A percentile compares a stretch with the other conserved stretches of the same genome.
Conservation (phyloP, 1,139 yeast genomes). For the Suhomyces ambrosiae region DNA sequence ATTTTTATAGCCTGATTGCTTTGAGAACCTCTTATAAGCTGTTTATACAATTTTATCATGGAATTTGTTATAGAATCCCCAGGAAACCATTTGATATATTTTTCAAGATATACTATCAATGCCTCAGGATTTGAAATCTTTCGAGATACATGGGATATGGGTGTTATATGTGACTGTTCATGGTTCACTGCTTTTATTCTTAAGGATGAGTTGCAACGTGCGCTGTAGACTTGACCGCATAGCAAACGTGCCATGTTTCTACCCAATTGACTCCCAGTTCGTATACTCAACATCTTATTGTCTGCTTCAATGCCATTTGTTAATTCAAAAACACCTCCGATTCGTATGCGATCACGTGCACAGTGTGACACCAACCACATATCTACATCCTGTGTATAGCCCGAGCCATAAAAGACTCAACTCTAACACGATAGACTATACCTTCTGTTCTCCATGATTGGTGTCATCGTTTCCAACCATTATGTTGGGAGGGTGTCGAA, state of each 20-base stretch:
- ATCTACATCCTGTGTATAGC: not conserved
- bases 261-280: slow-evolving; percentile 4
- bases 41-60: slow-evolving; percentile 20
- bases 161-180: not conserved
- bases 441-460: slow-evolving; percentile 5
- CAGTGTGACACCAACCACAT: not conserved
- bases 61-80: slow-evolving; percentile 24
- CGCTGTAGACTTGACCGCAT: not conserved
- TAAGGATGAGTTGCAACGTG: slow-evolving; percentile 2
- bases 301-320: not conserved
- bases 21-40: slow-evolving; percentile 5
- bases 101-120: slow-evolving; percentile 7
- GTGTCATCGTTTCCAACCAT: slow-evolving; percentile 2
- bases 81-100: slow-evolving; percentile 27
- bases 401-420: not conserved
- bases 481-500: slow-evolving; percentile 3
- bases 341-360: not conserved
- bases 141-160: not conserved
- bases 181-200: slow-evolving; percentile 2
- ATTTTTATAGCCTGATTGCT: slow-evolving; percentile 22
- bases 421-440: not conserved
- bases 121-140: slow-evolving; percentile 8
- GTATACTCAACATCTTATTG: slow-evolving; percentile 3
- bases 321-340: not conserved
- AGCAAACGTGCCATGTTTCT: not conserved